Evolutionary conservation across 441 rosid genomes (phyloP).

Genomic region (Pelargonium fulgidum): DNA sequence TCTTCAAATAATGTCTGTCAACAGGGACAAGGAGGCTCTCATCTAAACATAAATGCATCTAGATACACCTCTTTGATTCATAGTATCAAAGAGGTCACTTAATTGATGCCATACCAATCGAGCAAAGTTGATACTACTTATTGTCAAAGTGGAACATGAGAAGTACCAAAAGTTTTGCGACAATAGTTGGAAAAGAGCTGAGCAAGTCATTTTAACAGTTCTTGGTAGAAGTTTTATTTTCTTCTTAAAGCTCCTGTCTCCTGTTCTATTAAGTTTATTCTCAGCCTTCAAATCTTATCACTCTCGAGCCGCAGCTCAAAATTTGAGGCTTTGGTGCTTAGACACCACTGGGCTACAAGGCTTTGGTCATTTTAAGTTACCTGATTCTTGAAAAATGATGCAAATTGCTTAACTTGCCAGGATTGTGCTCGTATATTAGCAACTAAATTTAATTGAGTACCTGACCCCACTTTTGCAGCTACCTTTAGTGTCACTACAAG

Average conservation of each 20-base stretch:
- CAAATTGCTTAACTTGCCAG: not conserved
- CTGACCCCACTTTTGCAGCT: not conserved
- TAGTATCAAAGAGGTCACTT: slow-evolving; percentile 74
- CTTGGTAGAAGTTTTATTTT: not conserved
- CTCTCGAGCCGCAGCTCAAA: slow-evolving; percentile 3
- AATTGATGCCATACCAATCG: slow-evolving; percentile 63
- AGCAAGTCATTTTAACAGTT: slow-evolving; percentile 13
- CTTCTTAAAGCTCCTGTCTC: not conserved
- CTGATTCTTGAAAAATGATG: slow-evolving; percentile 2
- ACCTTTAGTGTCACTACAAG: not conserved
- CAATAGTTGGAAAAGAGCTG: slow-evolving; percentile 24
- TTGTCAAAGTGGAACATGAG: slow-evolving; percentile 44
- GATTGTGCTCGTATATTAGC: not conserved
- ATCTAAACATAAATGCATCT: slow-evolving; percentile 42
- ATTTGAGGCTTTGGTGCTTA: not conserved
- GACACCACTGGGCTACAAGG: not conserved
- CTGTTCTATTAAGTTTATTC: not conserved
- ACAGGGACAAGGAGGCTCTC: not conserved
- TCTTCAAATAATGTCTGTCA: slow-evolving; percentile 11
- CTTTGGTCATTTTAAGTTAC: not conserved
- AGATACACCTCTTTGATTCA: slow-evolving; percentile 70
- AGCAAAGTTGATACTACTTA: slow-evolving; percentile 51
- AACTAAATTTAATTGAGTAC: slow-evolving; percentile 7
- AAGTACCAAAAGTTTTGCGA: slow-evolving; percentile 45
- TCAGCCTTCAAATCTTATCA: not conserved